Conservation (phyloP, 805 yeast genomes). For the Isabelozyma gotoi region DNA sequence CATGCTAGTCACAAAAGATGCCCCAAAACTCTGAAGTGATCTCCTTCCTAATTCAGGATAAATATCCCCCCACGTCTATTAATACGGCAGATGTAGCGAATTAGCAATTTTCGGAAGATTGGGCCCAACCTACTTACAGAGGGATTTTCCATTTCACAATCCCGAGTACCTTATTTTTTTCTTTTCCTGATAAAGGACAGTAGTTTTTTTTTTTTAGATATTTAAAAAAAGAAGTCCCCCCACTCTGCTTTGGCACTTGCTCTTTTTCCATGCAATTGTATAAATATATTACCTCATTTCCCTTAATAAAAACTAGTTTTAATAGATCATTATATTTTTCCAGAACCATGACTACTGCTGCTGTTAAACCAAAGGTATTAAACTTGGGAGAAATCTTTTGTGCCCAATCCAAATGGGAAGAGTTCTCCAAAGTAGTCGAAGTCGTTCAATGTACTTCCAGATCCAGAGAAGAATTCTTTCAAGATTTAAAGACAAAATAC, state of each 20-base stretch:
- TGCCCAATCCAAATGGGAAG: constrained; percentile 69
- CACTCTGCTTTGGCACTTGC: not conserved
- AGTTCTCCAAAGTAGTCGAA: constrained; percentile 43
- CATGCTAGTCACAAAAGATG: no score
- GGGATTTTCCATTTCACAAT: not conserved
- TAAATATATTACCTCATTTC: not conserved
- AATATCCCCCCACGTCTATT: not conserved
- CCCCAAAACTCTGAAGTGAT: no score
- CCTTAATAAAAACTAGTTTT: not conserved
- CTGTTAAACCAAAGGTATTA: constrained; percentile 55
- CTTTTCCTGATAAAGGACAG: no score
- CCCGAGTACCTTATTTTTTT: not conserved
- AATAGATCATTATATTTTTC: not conserved
- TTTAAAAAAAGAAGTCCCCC: not conserved
- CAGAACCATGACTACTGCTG: not conserved
- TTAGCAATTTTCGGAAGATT: not conserved
- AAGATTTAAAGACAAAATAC: constrained; percentile 45
- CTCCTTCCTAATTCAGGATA: not conserved
- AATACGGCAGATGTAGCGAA: no score
- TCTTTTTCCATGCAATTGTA: not conserved
- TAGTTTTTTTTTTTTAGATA: not conserved
- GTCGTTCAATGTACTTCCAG: constrained; percentile 35
- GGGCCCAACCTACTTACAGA: no score
- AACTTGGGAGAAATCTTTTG: constrained; percentile 60
- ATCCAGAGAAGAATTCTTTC: constrained; percentile 38